Base-by-base conservation (phyloP, 495 filamentous ascomycete genomes). In the Aspergillus steynii region DNA sequence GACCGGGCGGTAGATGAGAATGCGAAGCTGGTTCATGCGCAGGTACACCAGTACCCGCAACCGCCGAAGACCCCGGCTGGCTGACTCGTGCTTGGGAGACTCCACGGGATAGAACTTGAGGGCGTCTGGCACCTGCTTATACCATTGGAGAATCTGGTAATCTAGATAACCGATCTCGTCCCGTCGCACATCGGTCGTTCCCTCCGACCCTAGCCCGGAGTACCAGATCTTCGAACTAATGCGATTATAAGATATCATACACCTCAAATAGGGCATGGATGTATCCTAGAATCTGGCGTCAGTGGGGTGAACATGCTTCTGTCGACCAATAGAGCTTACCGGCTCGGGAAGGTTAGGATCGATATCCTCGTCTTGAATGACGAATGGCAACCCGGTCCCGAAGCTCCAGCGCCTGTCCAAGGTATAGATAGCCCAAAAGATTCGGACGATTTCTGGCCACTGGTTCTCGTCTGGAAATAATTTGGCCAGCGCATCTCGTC, bases 361-460 rank as follows among this genome's bases (percentile, higher is more conserved):
- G 59, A 96, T 90, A 73, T 94, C 91, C 48, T 88, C 83, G 65
- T 96, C 92, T 62, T 91, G 89, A 47, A 92, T 82, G 10, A 88
- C 87, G 74, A 91, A 95, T 0, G 91, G 90, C 70, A 95, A 74
- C 7, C 92, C 92, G 0, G 88, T 91, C 14, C 88, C 88, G 34
- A 95, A 87, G 65, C 88, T 90, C 90, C 91, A 95, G 20, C 92
- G 79, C 25, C 90, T 77, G 68, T 96, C 92, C 55, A 96, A 77
- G 29, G 88, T 86, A 63, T 93, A 94, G 8, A 90, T 81, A 0
- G 88, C 78, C 92, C 92, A 96, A 68, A 96, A 96, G 0, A 88
- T 83, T 51, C 85, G 82, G 50, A 86, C 77, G 1, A 86, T 83
- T 50, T 81, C 78, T 32, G 78, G 73, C 52, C 88, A 83, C 31